Evolutionary conservation across 306 rosid species (phyloP).

Genomic region (Glycyrrhiza uralensis): DNA sequence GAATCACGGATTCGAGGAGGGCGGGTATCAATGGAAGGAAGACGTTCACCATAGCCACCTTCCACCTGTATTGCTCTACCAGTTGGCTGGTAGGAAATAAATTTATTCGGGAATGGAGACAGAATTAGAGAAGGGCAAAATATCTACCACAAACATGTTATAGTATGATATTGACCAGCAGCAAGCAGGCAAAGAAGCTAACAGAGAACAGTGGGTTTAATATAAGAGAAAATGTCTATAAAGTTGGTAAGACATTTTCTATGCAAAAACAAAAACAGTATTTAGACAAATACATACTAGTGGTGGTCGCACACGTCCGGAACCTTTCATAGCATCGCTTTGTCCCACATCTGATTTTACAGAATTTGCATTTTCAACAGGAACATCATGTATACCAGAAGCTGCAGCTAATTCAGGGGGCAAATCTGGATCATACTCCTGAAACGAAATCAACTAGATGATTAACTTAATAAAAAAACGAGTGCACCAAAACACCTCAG

Average conservation of each 20-base stretch:
- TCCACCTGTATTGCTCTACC: constrained; percentile 99
- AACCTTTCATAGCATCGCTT: constrained; percentile 59
- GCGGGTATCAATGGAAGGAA: constrained; percentile 94
- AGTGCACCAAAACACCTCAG: not conserved
- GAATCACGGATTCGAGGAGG: constrained; percentile 93
- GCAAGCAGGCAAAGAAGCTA: constrained; percentile 10
- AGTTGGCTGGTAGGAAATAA: constrained; percentile 72
- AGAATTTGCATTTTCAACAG: constrained; percentile 52
- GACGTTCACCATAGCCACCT: constrained; percentile 93
- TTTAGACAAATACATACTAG: constrained; percentile 50
- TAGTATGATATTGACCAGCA: constrained; percentile 18
- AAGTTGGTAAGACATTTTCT: not conserved
- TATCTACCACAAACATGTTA: constrained; percentile 8
- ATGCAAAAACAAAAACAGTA: not conserved
- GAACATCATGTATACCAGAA: constrained; percentile 65
- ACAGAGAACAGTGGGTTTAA: not conserved
- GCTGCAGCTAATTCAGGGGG: constrained; percentile 99
- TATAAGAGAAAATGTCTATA: not conserved
- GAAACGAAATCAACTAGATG: constrained; percentile 22
- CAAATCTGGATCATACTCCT: constrained; percentile 98
- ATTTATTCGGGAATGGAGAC: not conserved
- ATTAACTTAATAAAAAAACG: not conserved
- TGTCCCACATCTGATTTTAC: constrained; percentile 60
- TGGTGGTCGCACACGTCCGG: constrained; percentile 72
- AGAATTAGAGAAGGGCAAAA: constrained; percentile 7